Evolutionary conservation across 352 stramenopile species (phyloP).

Genomic region (Globisporangium nagaii): DNA sequence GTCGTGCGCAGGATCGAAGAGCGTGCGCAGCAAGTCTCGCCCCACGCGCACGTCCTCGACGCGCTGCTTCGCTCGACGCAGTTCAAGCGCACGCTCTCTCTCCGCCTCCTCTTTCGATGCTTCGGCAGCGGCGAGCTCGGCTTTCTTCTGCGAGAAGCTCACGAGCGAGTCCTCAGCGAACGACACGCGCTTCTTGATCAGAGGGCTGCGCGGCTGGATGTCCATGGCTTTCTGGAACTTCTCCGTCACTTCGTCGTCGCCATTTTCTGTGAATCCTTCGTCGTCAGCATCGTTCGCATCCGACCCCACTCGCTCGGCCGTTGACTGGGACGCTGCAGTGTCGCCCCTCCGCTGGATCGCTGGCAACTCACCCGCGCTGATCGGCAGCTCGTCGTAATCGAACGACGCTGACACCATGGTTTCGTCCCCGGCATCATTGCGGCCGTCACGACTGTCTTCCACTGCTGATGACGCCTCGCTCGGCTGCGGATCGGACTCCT

Average conservation of each 20-base stretch:
- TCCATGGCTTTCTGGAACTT: conserved; percentile 7
- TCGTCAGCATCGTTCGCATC: not conserved
- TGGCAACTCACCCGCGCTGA: not conserved
- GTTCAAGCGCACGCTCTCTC: not conserved
- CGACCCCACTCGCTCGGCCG: not conserved
- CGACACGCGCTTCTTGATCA: conserved; percentile 9
- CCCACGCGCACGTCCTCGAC: conserved; percentile 20
- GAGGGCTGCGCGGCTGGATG: conserved; percentile 1
- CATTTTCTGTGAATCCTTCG: not conserved
- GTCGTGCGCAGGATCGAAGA: conserved; percentile 57
- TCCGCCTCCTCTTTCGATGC: not conserved
- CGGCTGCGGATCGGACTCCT: conserved; percentile 5
- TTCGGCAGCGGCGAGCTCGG: not conserved
- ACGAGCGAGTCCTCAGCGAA: conserved; percentile 4
- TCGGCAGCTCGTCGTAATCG: not conserved
- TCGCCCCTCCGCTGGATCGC: not conserved
- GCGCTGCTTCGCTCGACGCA: not conserved
- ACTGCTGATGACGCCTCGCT: not conserved
- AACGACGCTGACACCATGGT: not conserved
- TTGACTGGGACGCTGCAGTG: not conserved
- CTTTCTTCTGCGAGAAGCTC: conserved; percentile 1
- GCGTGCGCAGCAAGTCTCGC: conserved; percentile 35
- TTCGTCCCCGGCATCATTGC: not conserved
- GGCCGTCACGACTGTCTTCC: not conserved
- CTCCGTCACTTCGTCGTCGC: conserved; percentile 5